Evolutionary conservation across 768 basidiomycete genomes (phyloP), one percentile per base, ranked within the genome.

Genomic region (Postia placenta): DNA sequence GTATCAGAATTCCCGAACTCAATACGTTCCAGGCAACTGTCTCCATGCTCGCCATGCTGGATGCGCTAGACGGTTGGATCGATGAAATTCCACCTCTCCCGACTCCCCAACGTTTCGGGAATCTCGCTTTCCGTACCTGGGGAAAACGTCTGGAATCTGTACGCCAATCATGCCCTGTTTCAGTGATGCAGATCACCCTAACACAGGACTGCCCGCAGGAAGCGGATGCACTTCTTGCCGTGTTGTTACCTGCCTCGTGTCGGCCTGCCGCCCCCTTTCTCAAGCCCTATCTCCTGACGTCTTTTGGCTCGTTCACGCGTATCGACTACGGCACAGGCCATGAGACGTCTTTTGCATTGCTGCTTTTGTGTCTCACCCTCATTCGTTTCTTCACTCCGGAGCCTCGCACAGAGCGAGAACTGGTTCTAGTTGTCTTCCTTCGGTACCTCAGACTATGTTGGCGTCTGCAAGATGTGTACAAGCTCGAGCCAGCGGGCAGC

Each of bases 271-370:
- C 81, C 30, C 81, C 83, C 2, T 80, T 85, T 48, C 62, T 97
- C 45, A 78, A 80, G 28, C 90, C 92, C 1, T 88, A 95, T 55
- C 66, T 97, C 25, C 58, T 87, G 47, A 73, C 80, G 2, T 85
- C 92, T 1, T 97, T 98, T 64, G 96, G 96, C 6, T 92, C 88
- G 3, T 87, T 91, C 59, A 76, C 78, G 11, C 80, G 96, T 47
- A 81, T 98, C 70, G 96, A 99, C 72, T 98, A 97, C 62, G 95
- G 96, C 1, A 92, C 91, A 3, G 96, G 96, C 1, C 96, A 99
- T 59, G 96, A 98, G 70, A 78, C 91, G 0, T 85, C 88, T 0
- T 97, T 96, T 61, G 80, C 78, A 5, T 69, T 94, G 15, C 87
- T 91, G 51, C 74, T 97, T 6, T 72, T 87, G 11, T 78, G 76